phyloP scores from a whole-genome alignment of 192 early-diverging fungal genomes.

The Gorgonomyces haynaldii region DNA sequence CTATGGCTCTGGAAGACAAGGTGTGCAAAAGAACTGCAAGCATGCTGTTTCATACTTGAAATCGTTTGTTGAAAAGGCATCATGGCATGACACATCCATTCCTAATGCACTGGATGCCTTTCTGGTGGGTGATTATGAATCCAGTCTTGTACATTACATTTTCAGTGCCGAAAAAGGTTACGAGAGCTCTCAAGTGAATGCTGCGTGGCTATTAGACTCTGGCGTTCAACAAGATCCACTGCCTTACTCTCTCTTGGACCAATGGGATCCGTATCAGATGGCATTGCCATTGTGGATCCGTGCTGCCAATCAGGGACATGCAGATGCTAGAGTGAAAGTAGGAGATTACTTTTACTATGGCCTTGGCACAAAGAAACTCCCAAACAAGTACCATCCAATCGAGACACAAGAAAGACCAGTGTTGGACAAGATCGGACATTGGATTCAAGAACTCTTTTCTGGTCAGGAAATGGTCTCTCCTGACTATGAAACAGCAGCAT shows the following conservation, averaged over 20 bases:
- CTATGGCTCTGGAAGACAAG: conserved; percentile 38
- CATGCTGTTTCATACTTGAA: conserved; percentile 65
- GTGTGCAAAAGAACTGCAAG: conserved; percentile 44
- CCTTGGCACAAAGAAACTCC: conserved; percentile 16
- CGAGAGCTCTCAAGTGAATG: conserved; percentile 78
- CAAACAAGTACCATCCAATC: no score
- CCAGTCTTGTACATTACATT: conserved; percentile 61
- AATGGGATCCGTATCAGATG: conserved; percentile 36
- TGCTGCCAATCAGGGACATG: conserved; percentile 84
- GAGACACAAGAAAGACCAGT: no score
- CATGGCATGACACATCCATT: conserved; percentile 60
- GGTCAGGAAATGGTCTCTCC: no score
- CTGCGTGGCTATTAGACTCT: conserved; percentile 76
- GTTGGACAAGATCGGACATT: no score
- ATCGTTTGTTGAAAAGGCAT: conserved; percentile 68
- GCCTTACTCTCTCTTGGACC: conserved; percentile 2
- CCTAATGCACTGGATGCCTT: conserved; percentile 47
- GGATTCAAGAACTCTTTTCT: no score
- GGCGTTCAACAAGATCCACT: not conserved
- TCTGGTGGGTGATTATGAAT: conserved; percentile 49
- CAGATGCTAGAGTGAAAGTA: conserved; percentile 80
- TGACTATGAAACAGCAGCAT: conserved; percentile 61
- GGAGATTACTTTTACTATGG: conserved; percentile 91
- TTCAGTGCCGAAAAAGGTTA: conserved; percentile 83
- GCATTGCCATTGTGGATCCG: conserved; percentile 87